These are phyloP conservation scores for Dendrostoma leiphaemia DNA, from an alignment of 2,329 filamentous ascomycete species.

Conservation along the genomic window DNA sequence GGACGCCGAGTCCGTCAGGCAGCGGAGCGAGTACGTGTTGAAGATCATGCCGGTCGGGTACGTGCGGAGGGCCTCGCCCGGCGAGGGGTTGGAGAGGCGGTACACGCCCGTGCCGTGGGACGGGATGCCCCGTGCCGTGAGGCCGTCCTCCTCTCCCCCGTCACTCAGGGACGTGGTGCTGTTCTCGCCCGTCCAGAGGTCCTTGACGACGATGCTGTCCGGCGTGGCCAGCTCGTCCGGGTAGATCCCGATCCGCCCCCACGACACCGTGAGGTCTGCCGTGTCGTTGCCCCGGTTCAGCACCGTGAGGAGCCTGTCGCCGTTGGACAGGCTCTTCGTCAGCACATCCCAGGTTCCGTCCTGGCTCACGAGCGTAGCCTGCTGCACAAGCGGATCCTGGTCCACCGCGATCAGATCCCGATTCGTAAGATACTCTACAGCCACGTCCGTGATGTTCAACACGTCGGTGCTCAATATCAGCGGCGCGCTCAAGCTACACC, in stretches of 20 bases:
- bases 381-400: slow-evolving; percentile 40
- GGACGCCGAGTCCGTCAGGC: slow-evolving; percentile 34
- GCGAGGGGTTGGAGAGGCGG: slow-evolving; percentile 34
- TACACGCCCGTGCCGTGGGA: slow-evolving; percentile 41
- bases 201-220: slow-evolving; percentile 31
- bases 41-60: slow-evolving; percentile 48
- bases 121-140: slow-evolving; percentile 28
- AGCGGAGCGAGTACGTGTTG: slow-evolving; percentile 44
- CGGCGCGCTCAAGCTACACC: slow-evolving; percentile 34
- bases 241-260: slow-evolving; percentile 36
- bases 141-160: too few species aligned
- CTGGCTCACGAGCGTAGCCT: slow-evolving; percentile 46
- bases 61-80: slow-evolving; percentile 22
- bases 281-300: slow-evolving; percentile 39
- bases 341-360: slow-evolving; percentile 42
- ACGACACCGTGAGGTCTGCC: slow-evolving; percentile 29
- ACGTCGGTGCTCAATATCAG: slow-evolving; percentile 38
- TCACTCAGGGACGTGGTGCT: slow-evolving; percentile 21
- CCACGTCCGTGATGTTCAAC: slow-evolving; percentile 31
- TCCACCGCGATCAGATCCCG: slow-evolving; percentile 39
- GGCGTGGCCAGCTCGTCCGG: slow-evolving; percentile 24
- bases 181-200: slow-evolving; percentile 41
- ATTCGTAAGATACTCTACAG: slow-evolving; percentile 37
- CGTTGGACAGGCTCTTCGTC: slow-evolving; percentile 43
- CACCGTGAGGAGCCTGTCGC: slow-evolving; percentile 45